Percentiles rank a stretch among this genome's conserved stretches.
These are phyloP conservation scores for Trifolium subterraneum DNA, from an alignment of 306 rosid species.

Conservation along the genomic window DNA sequence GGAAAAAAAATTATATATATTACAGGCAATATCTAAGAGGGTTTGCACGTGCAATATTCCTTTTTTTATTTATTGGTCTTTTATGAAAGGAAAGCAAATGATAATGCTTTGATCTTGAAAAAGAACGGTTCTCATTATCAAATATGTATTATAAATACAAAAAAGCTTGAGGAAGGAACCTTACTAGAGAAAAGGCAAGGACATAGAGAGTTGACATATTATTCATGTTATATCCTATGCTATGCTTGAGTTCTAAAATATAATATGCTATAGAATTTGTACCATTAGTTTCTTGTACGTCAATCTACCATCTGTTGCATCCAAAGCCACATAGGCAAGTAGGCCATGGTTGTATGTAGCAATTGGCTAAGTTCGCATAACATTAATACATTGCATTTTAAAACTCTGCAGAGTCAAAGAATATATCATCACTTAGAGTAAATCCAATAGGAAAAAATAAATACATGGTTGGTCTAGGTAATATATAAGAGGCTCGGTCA, in stretches of 20 bases:
- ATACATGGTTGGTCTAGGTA: too few relatives aligned
- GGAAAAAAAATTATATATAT: constrained; percentile 29
- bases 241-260: constrained; percentile 26
- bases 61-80: background rate
- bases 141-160: constrained; percentile 7
- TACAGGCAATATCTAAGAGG: constrained; percentile 29
- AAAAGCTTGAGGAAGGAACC: constrained; percentile 40
- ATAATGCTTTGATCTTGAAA: constrained; percentile 17
- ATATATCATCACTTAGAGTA: constrained; percentile 22
- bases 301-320: constrained; percentile 33
- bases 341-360: background rate
- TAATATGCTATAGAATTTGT: constrained; percentile 39
- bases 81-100: constrained; percentile 36
- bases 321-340: constrained; percentile 15
- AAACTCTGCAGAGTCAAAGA: constrained; percentile 3
- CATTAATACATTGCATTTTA: background rate
- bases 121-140: constrained; percentile 48
- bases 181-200: constrained; percentile 34
- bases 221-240: constrained; percentile 35
- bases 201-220: constrained; percentile 35
- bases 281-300: constrained; percentile 32
- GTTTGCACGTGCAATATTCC: background rate
- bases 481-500: too few relatives aligned
- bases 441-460: too few relatives aligned
- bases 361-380: background rate